These are phyloP conservation scores for Mortierella polycephala DNA, from an alignment of 371 early-diverging fungal species.

Conservation along the genomic window DNA sequence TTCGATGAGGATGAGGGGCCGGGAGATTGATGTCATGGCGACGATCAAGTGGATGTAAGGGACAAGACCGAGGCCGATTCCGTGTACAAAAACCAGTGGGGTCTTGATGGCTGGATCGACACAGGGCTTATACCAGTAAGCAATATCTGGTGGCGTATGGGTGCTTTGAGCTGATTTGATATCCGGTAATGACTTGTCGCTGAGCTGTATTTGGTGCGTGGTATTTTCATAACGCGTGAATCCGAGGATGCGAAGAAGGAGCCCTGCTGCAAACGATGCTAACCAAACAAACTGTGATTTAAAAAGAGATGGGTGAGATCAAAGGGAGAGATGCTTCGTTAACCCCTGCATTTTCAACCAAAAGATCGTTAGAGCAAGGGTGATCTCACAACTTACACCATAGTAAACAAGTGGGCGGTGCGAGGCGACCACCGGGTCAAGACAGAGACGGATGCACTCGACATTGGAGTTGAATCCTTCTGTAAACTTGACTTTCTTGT, in stretches of 20 bases:
- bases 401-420: constrained; percentile 74
- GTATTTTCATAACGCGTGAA: no score
- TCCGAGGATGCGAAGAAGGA: no score
- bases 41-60: constrained; percentile 66
- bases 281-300: background rate
- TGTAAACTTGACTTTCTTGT: constrained; percentile 57
- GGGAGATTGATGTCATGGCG: constrained; percentile 56
- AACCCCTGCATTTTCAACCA: no score
- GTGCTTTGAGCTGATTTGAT: background rate
- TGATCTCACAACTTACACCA: constrained; percentile 23
- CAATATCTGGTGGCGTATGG: constrained; percentile 29
- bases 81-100: constrained; percentile 78
- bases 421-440: constrained; percentile 73
- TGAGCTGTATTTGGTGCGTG: no score
- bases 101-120: constrained; percentile 57
- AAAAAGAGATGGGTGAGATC: background rate
- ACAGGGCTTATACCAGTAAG: constrained; percentile 62
- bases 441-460: constrained; percentile 62
- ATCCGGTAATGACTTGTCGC: background rate
- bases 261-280: background rate
- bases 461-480: constrained; percentile 68
- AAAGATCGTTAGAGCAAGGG: no score
- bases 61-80: constrained; percentile 75
- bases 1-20: constrained; percentile 75
- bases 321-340: no score